Base-by-base conservation (phyloP, 306 rosid species). In the Dryas alaskensis region DNA sequence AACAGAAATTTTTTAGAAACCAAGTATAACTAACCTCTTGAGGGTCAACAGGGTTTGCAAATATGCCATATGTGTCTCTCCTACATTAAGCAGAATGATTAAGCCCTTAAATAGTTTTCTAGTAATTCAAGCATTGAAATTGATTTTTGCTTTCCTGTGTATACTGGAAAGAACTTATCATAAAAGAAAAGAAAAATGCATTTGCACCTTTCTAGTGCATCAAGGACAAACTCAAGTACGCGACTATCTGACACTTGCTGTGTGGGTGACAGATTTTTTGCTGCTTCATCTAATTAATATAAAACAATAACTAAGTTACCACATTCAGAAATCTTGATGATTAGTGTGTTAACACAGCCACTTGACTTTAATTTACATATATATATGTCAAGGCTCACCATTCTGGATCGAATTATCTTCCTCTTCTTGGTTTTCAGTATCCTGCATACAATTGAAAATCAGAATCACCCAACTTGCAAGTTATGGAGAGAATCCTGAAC, bases 41-140 rank as follows among this genome's bases (percentile, higher is more conserved):
- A 16, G 67, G 80, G 51, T 80, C 43, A 72, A 83, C 87, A 63
- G 84, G 84, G 71, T 72, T 59, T 4, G 80, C 68, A 47, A 80
- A 83, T 63, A 73, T 63, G 4, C 59, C 71, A 4, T 45, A 7
- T 25, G 44, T 59, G 62, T 83, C 87, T 59, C 63, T 76, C 75
- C 87, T 83, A 69, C 19, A 71, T 31, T 42, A 27, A 40, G 51
- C 47, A 76, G 25, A 58, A 8, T 6, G 37, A 39, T 57, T 19
- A 60, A 49, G n/a, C 10, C 12, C 4, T 55, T 27, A 8, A 37
- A 19, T 47, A 2, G n/a, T 3, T 66, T 17, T 75, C 13, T 14
- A n/a, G 51, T 48, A 31, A 53, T 65, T 58, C 16, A 10, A 48
- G 25, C 31, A 46, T 25, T 52, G 12, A 42, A 50, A 50, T 13